Base-by-base conservation (phyloP, 1,139 yeast genomes). In the Kodamaea derodonti region DNA sequence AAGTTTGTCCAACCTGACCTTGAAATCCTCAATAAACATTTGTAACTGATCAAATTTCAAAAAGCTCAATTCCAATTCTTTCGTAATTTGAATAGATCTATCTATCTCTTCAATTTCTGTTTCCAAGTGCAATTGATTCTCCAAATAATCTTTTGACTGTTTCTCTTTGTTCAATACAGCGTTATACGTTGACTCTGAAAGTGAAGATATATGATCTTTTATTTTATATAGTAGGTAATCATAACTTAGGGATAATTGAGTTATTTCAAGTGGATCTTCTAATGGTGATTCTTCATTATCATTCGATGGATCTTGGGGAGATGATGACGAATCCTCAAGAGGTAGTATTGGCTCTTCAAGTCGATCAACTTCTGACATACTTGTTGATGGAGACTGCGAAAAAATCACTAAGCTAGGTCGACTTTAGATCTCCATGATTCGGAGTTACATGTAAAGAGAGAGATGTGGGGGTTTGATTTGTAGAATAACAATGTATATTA, bases 31-130 rank as follows among this genome's bases (percentile, higher is more conserved):
- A 11, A 67, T 60, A 46, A 83, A 80, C 35, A 57, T 46, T 26
- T 65, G 67, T 32, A 86, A 65, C 49, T 84, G 95, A 40, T 81
- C 80, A 36, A 86, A 52, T 56, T 82, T 84, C 51, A 75, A 65
- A 41, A 84, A 79, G 43, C 83, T 84, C 39, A 58, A 51, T 45
- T 83, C 85, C 15, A 85, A 48, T 12, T 68, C 71, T 27, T 72
- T 72, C 45, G 90, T 82, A 27, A 71, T 59, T 5, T 49, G 46
- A 14, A 80, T 41, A 12, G 84, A 40, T 2, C 40, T 38, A 27
- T 71, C 72, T 3, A 78, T 65, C 9, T 57, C 56, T 1, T 51
- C 52, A 31, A 83, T 61, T 37, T 78, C 72, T 3, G 51, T 45
- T 22, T 71, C 72, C 22, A 69, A 38, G n/a, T 51, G 37, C 29